These are phyloP conservation scores for Hyaloscypha finlandica DNA, from an alignment of 495 filamentous ascomycete species.

Conservation along the genomic window DNA sequence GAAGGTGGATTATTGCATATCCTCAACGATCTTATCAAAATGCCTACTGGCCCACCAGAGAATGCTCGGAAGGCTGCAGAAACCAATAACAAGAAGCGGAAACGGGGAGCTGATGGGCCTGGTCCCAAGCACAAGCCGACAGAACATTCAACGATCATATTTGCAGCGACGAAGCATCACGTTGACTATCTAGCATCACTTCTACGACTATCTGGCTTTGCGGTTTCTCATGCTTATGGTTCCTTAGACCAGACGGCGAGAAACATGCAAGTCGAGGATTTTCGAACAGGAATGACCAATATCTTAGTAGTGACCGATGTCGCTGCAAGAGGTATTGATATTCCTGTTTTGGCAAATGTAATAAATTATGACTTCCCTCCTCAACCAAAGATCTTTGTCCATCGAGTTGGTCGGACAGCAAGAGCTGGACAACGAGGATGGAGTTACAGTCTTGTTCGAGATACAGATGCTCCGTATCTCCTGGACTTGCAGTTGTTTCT, in stretches of 20 bases:
- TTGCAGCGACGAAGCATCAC: conserved; percentile 93
- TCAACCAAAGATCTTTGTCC: conserved; percentile 95
- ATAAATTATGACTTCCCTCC: conserved; percentile 99
- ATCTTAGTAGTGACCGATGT: conserved; percentile 98
- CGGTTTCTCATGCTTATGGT: conserved; percentile 90
- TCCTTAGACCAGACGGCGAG: conserved; percentile 90
- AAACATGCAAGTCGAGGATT: conserved; percentile 85
- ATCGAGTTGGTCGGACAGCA: conserved; percentile 93
- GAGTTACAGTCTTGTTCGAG: conserved; percentile 88
- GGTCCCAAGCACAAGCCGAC: conserved; percentile 61
- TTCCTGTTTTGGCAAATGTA: conserved; percentile 92
- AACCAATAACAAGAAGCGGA: conserved; percentile 66
- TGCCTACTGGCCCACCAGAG: conserved; percentile 76
- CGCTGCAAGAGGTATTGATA: conserved; percentile 96
- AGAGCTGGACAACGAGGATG: conserved; percentile 89
- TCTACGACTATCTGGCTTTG: conserved; percentile 73
- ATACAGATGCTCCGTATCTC: conserved; percentile 85
- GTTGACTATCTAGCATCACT: conserved; percentile 90
- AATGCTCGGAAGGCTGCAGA: conserved; percentile 48
- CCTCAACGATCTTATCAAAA: conserved; percentile 87
- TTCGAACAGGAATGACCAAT: conserved; percentile 78
- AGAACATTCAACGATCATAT: conserved; percentile 87
- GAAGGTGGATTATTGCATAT: conserved; percentile 90
- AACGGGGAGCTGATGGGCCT: conserved; percentile 54
- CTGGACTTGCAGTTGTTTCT: conserved; percentile 96